Evolutionary conservation across 352 stramenopile species (phyloP).

Genomic region (Globisporangium takayamanum): DNA sequence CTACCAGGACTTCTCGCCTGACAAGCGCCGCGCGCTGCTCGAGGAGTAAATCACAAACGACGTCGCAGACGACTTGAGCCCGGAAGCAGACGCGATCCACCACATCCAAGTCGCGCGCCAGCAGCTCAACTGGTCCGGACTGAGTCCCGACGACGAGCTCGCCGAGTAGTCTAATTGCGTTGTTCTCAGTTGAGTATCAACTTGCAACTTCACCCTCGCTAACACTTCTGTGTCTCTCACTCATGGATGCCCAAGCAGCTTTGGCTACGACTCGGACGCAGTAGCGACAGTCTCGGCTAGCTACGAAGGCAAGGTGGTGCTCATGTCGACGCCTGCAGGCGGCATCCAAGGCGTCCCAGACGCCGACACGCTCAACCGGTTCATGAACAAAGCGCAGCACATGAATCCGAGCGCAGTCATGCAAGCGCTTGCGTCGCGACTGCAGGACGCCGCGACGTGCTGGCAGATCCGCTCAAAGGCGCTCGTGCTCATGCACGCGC

Average conservation of each 20-base stretch:
- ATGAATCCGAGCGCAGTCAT: constrained; percentile 27
- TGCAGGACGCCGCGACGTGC: constrained; percentile 26
- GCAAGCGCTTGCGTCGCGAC: constrained; percentile 24
- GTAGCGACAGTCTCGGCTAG: constrained; percentile 4
- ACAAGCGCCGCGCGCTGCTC: constrained; percentile 53
- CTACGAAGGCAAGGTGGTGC: constrained; percentile 46
- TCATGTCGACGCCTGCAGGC: constrained; percentile 35
- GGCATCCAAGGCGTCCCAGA: constrained; percentile 54
- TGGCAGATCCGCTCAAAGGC: constrained; percentile 55
- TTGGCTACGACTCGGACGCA: constrained; percentile 15
- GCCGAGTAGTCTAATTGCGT: constrained; percentile 21
- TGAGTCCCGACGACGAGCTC: constrained; percentile 41
- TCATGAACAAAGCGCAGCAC: constrained; percentile 33
- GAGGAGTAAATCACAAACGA: constrained; percentile 43
- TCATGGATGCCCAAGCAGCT: constrained; percentile 10
- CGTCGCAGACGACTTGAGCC: constrained; percentile 23
- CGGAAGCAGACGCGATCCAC: constrained; percentile 28
- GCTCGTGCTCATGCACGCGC: constrained; percentile 44
- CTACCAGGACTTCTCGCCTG: constrained; percentile 60
- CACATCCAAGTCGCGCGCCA: constrained; percentile 23
- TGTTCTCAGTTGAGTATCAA: constrained; percentile 1
- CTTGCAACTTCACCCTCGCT: no score
- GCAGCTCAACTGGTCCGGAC: constrained; percentile 33
- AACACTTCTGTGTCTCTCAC: neutral
- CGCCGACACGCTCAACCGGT: constrained; percentile 31